A percentile compares a stretch with the other conserved stretches of the same genome.
phyloP scores from a whole-genome alignment of 148 eudicot species.

The Diospyros lotus region DNA sequence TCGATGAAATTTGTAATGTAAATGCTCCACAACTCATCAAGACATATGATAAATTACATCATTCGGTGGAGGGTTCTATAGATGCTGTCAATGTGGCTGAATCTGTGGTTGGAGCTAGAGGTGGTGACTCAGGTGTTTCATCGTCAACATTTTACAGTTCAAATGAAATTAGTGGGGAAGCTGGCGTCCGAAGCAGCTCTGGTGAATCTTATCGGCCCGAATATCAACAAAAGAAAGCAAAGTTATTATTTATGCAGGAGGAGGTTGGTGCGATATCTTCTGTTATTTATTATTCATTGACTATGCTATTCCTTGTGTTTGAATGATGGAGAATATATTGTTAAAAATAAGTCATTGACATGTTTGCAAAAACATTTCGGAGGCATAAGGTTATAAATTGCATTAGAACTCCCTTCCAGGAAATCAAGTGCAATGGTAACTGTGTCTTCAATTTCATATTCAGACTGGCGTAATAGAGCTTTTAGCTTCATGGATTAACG shows the following conservation, averaged over 20 bases:
- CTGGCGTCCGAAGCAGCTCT: slow-evolving; percentile 16
- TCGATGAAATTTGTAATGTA: slow-evolving; percentile 33
- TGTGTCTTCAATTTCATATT: too few relatives aligned
- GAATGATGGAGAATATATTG: neutral
- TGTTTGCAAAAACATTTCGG: neutral
- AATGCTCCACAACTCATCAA: slow-evolving; percentile 11
- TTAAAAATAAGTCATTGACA: neutral
- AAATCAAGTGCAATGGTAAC: too few relatives aligned
- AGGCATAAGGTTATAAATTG: neutral
- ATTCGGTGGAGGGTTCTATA: slow-evolving; percentile 15
- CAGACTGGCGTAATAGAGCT: too few relatives aligned
- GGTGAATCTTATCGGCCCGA: slow-evolving; percentile 26
- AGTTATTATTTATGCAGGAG: slow-evolving; percentile 39
- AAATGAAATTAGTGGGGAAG: slow-evolving; percentile 20
- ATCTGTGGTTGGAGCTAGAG: neutral
- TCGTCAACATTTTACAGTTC: slow-evolving; percentile 25
- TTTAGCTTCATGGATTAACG: too few relatives aligned
- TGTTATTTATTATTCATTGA: neutral
- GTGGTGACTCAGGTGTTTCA: slow-evolving; percentile 27
- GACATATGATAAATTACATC: slow-evolving; percentile 3
- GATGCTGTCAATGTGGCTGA: slow-evolving; percentile 1
- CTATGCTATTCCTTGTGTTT: neutral
- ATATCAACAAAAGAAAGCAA: slow-evolving; percentile 37
- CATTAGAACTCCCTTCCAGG: neutral
- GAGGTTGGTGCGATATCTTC: slow-evolving; percentile 33